Evolutionary conservation across 208 protist species (phyloP).

Genomic region (Crithidia fasciculata): DNA sequence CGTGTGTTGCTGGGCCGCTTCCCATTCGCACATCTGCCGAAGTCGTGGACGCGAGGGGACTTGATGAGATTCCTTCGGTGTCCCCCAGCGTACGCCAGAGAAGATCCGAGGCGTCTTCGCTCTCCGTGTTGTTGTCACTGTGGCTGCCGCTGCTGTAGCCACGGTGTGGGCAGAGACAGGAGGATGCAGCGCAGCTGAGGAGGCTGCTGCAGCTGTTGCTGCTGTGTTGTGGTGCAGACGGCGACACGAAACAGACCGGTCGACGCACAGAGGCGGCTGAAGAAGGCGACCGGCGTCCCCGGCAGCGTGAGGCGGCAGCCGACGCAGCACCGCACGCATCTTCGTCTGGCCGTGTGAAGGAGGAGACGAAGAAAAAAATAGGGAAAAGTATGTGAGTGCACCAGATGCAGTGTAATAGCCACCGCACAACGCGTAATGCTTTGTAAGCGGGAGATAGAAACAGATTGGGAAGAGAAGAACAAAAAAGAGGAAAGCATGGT

Average conservation of each 20-base stretch:
- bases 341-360: background rate
- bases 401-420: background rate
- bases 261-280: background rate
- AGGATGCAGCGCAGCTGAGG: background rate
- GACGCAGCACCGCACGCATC: conserved; percentile 12
- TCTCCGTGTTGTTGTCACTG: background rate
- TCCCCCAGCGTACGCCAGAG: conserved; percentile 19
- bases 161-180: background rate
- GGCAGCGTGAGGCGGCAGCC: background rate
- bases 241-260: background rate
- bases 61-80: no score
- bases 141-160: background rate
- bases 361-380: background rate
- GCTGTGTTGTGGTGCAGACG: background rate
- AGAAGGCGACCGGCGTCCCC: background rate
- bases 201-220: background rate
- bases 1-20: background rate
- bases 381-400: background rate
- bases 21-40: no score
- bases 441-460: background rate
- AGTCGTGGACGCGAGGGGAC: no score
- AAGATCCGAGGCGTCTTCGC: conserved; percentile 31
- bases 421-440: no score
- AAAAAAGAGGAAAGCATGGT: background rate
- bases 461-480: background rate